phyloP scores from a whole-genome alignment of 2,329 filamentous ascomycete species.

The Xylaria sp. region DNA sequence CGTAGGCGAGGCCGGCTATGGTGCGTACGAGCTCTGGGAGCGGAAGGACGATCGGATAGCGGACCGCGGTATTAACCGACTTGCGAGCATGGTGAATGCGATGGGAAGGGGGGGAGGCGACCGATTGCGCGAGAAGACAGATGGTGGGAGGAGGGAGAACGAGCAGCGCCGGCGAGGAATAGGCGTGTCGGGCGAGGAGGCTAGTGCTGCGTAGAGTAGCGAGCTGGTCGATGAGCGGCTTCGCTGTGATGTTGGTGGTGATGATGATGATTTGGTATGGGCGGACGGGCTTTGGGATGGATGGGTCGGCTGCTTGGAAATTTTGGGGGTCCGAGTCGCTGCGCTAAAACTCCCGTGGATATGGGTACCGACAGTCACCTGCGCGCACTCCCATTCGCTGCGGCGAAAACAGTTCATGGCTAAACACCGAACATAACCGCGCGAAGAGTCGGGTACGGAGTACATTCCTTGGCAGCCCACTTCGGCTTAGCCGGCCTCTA shows the following conservation, averaged over 20 bases:
- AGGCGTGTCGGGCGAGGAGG: background rate
- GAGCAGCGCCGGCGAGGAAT: conserved; percentile 6
- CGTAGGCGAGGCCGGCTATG: conserved; percentile 29
- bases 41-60: conserved; percentile 68
- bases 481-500: background rate
- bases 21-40: conserved; percentile 59
- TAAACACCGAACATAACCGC: conserved; percentile 36
- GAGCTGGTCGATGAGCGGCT: conserved; percentile 2
- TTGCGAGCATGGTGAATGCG: conserved; percentile 65
- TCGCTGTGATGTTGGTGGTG: conserved; percentile 6
- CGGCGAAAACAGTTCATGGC: conserved; percentile 17
- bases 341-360: conserved; percentile 25
- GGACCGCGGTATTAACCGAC: conserved; percentile 69
- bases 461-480: background rate
- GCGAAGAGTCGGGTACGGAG: background rate
- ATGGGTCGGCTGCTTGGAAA: conserved; percentile 22
- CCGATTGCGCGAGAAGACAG: conserved; percentile 24
- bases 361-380: conserved; percentile 25
- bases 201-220: background rate
- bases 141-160: background rate
- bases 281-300: background rate
- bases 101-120: background rate
- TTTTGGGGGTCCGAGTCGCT: conserved; percentile 37
- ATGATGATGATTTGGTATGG: background rate
- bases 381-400: conserved; percentile 28